Evolutionary conservation across 805 yeast genomes (phyloP).

Genomic region (Metschnikowia corniflorae): DNA sequence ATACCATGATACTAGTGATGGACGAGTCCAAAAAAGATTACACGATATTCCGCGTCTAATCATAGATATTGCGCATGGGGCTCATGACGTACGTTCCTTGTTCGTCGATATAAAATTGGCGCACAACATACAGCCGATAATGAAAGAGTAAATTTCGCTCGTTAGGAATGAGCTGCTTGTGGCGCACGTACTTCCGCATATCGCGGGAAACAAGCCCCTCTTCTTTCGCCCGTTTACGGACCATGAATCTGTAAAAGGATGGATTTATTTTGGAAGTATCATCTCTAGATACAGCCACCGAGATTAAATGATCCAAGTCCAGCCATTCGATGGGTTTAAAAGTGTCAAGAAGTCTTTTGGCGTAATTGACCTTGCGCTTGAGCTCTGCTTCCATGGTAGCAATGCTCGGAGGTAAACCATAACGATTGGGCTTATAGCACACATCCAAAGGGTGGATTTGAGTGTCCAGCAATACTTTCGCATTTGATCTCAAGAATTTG

Average conservation of each 20-base stretch:
- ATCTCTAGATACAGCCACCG: slow-evolving; percentile 14
- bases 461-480: slow-evolving; percentile 18
- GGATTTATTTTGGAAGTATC: slow-evolving; percentile 18
- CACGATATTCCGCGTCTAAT: slow-evolving; percentile 36
- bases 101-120: slow-evolving; percentile 28
- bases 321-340: slow-evolving; percentile 22
- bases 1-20: slow-evolving; percentile 35
- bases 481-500: slow-evolving; percentile 21
- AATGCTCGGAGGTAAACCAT: slow-evolving; percentile 31
- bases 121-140: slow-evolving; percentile 26
- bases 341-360: slow-evolving; percentile 19
- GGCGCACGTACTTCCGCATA: slow-evolving; percentile 19
- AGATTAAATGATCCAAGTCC: slow-evolving; percentile 18
- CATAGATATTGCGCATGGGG: slow-evolving; percentile 26
- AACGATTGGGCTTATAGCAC: slow-evolving; percentile 27
- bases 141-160: slow-evolving; percentile 27
- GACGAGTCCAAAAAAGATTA: slow-evolving; percentile 40
- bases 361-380: slow-evolving; percentile 21
- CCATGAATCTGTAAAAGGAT: slow-evolving; percentile 27
- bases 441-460: slow-evolving; percentile 32
- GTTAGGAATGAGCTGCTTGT: slow-evolving; percentile 27
- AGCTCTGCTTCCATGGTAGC: slow-evolving; percentile 26
- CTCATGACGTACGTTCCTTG: slow-evolving; percentile 20
- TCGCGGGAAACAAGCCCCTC: slow-evolving; percentile 14
- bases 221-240: slow-evolving; percentile 20